Evolutionary conservation across 2,329 filamentous ascomycete genomes (phyloP).

Genomic region (Blastomyces emzantsi): DNA sequence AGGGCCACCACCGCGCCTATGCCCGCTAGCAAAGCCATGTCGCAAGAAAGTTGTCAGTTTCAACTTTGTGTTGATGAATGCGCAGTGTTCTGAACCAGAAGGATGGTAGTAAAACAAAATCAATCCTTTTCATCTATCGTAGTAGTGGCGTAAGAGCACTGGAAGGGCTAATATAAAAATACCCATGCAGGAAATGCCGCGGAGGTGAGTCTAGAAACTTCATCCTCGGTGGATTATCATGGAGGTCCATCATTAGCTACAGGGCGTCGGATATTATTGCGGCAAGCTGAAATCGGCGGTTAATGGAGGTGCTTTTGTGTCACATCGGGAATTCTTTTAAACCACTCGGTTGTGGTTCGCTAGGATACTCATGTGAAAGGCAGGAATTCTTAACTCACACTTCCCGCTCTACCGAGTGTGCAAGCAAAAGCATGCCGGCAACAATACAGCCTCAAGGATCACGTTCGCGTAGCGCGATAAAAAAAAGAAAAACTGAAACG

Average conservation of each 20-base stretch:
- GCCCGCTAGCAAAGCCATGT: neutral
- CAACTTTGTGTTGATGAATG: neutral
- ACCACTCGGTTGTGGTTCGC: neutral
- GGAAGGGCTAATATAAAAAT: neutral
- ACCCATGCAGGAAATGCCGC: neutral
- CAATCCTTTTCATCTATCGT: neutral
- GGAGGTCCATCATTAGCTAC: neutral
- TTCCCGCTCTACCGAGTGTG: neutral
- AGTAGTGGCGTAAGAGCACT: neutral
- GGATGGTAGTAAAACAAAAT: neutral
- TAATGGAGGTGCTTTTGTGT: neutral
- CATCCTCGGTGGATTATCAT: neutral
- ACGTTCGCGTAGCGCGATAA: neutral
- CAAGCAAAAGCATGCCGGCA: neutral
- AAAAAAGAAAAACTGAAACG: too few relatives aligned
- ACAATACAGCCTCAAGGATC: neutral
- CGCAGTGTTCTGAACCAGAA: neutral
- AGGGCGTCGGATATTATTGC: neutral
- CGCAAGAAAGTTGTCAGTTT: neutral
- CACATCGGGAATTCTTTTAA: neutral
- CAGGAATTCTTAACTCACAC: neutral
- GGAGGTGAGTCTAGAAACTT: neutral
- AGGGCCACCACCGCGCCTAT: neutral
- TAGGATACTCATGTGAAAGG: neutral
- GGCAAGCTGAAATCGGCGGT: neutral